Percentiles rank a stretch among this genome's conserved stretches.
phyloP scores from a whole-genome alignment of 805 yeast species.

The Myxozyma udenii region DNA sequence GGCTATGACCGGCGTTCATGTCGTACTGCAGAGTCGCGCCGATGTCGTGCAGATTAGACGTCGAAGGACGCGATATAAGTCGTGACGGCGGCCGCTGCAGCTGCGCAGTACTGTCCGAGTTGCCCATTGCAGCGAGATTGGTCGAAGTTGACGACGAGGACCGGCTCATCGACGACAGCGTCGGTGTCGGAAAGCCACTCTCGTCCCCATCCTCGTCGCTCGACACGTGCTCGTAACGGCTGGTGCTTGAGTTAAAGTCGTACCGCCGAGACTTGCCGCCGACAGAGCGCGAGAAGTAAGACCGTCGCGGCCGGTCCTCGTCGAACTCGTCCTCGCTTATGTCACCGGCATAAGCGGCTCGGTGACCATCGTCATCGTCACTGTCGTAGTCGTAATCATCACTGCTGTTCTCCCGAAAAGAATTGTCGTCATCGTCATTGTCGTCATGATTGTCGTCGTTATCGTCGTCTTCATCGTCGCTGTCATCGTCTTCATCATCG shows the following conservation, averaged over 20 bases:
- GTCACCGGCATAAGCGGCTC: no score
- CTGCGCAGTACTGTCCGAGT: background rate
- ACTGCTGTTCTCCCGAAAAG: constrained; percentile 1
- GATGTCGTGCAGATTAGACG: constrained; percentile 7
- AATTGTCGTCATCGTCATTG: constrained; percentile 2
- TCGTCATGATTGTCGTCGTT: constrained; percentile 8
- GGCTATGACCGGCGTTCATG: constrained; percentile 4
- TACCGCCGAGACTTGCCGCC: no score
- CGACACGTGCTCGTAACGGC: background rate
- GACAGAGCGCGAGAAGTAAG: no score
- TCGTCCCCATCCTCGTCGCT: constrained; percentile 6
- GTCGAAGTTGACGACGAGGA: background rate
- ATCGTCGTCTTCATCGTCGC: constrained; percentile 9
- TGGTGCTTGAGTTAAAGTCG: background rate
- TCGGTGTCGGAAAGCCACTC: constrained; percentile 5
- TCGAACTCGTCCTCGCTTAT: no score
- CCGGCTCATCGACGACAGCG: constrained; percentile 1
- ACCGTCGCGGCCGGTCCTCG: no score
- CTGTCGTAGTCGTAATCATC: background rate
- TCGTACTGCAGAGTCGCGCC: background rate
- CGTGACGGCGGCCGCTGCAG: background rate
- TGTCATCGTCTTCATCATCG: constrained; percentile 23
- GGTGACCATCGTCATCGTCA: constrained; percentile 3
- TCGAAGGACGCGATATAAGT: constrained; percentile 7
- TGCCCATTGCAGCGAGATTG: background rate